Evolutionary conservation across 257 asterid genomes (phyloP).

Genomic region (Ballota nigra): DNA sequence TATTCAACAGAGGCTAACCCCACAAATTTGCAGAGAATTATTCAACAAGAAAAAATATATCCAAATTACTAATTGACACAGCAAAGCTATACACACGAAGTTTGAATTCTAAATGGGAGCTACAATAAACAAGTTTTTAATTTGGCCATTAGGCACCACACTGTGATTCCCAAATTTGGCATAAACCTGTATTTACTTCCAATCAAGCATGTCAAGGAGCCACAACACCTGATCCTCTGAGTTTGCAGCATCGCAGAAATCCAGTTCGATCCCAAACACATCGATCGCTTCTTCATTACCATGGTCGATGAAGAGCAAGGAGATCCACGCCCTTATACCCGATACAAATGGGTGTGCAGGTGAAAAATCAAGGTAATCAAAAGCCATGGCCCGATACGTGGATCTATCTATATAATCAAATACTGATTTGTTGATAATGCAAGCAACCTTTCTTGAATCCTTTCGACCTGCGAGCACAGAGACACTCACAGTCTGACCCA

Average conservation of each 20-base stretch:
- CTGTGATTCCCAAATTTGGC: not conserved
- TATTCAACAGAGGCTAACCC: not conserved
- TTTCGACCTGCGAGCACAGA: constrained; percentile 78
- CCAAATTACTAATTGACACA: constrained; percentile 17
- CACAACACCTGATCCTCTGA: constrained; percentile 75
- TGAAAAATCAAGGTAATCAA: constrained; percentile 85
- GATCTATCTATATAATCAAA: constrained; percentile 94
- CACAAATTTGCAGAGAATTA: constrained; percentile 23
- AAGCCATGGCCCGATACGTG: constrained; percentile 80
- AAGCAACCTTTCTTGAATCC: constrained; percentile 73
- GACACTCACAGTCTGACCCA: constrained; percentile 68
- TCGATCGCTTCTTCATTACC: constrained; percentile 65
- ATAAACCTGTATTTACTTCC: constrained; percentile 70
- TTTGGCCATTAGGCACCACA: not conserved
- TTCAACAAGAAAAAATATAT: not conserved
- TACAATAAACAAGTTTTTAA: not conserved
- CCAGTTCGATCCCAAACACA: constrained; percentile 90
- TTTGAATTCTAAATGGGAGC: constrained; percentile 16
- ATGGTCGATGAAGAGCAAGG: constrained; percentile 91
- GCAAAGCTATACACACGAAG: constrained; percentile 21
- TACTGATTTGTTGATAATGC: constrained; percentile 68
- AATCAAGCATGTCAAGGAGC: constrained; percentile 97
- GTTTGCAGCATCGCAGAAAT: constrained; percentile 90
- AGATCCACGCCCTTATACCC: constrained; percentile 89
- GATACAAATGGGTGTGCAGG: constrained; percentile 86